phyloP scores from a whole-genome alignment of 805 yeast genomes.

The Metschnikowia sp. region DNA sequence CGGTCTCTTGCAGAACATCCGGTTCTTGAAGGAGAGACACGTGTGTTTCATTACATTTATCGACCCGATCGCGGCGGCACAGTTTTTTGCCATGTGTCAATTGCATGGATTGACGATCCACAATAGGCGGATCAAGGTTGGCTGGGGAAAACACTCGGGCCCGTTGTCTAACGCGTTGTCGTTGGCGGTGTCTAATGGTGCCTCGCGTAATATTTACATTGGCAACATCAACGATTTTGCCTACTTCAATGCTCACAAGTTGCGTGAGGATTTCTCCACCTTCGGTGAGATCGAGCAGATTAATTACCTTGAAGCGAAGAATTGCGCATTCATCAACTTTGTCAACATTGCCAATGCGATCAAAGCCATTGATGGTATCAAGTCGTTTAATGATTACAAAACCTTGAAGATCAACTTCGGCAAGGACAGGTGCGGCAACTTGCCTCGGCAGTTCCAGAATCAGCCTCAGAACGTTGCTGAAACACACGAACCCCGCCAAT shows the following conservation, averaged over 20 bases:
- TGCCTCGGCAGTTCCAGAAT: constrained; percentile 71
- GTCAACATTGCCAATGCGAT: constrained; percentile 87
- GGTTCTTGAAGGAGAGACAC: constrained; percentile 78
- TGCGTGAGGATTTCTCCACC: constrained; percentile 69
- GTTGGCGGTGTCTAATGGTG: constrained; percentile 89
- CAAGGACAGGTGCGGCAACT: constrained; percentile 77
- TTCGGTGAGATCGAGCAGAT: constrained; percentile 96
- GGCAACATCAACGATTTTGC: constrained; percentile 59
- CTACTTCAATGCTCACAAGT: constrained; percentile 52
- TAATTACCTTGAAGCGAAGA: constrained; percentile 76
- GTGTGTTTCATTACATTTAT: constrained; percentile 93
- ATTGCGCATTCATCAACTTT: constrained; percentile 89
- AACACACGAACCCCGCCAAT: constrained; percentile 2
- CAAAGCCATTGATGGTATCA: constrained; percentile 87
- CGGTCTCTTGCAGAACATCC: constrained; percentile 81
- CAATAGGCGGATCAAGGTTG: constrained; percentile 82
- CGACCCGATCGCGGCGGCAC: constrained; percentile 97
- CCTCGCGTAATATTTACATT: constrained; percentile 87
- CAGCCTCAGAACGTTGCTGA: constrained; percentile 14
- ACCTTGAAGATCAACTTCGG: constrained; percentile 61
- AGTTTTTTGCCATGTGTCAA: constrained; percentile 91
- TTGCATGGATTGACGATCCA: constrained; percentile 85
- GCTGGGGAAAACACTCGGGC: constrained; percentile 98
- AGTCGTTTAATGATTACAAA: constrained; percentile 61
- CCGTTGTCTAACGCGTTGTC: constrained; percentile 83